Base-by-base conservation (phyloP, 2,329 filamentous ascomycete genomes). In the Sporothrix brunneoviolacea region DNA sequence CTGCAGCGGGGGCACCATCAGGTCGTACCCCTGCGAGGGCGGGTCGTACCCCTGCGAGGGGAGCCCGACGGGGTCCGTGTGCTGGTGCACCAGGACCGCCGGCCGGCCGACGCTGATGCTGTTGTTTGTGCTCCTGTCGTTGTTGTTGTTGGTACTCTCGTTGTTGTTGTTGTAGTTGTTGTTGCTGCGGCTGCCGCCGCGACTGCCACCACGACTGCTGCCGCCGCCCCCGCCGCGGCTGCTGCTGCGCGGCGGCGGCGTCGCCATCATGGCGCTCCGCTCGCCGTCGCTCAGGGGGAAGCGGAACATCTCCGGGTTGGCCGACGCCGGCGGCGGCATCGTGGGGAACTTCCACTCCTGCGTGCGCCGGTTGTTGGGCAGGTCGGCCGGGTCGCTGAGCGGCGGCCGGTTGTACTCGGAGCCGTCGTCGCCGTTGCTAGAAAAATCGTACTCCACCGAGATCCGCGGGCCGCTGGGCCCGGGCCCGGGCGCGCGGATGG, bases 401-500 rank as follows among this genome's bases (percentile, higher is more conserved):
- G 80, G 75, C 7, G 77, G 70, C 45, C 73, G 70, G 51, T 69
- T 70, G 46, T 72, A 74, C 50, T 73, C 72, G 4, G 62, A 62
- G 10, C 61, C 59, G 32, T 74, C 69, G n/a, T 70, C 71, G 54
- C 69, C 68, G 47, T 71, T 70, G 45, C 74, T 75, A 44, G 79
- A 74, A 52, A 74, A 67, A 44, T 71, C 71, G 49, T 76, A 75
- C 39, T 80, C 75, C 52, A 71, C 69, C 1, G 76, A 74, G 21
- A 64, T 63, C 28, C 71, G 69, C 8, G 71, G 68, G 16, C 71
- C 70, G 18, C 44, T 18, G 12, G 49, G 46, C 15, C 46, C 51
- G n/a, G n/a, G n/a, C n/a, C n/a, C n/a, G n/a, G n/a, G n/a, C n/a
- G 74, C 70, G 54, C 68, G 74, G 55, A 84, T 78, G 4, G 80